Evolutionary conservation across 1,284 basidiomycete species (phyloP).

Genomic region (Phellopilus nigrolimitatus): DNA sequence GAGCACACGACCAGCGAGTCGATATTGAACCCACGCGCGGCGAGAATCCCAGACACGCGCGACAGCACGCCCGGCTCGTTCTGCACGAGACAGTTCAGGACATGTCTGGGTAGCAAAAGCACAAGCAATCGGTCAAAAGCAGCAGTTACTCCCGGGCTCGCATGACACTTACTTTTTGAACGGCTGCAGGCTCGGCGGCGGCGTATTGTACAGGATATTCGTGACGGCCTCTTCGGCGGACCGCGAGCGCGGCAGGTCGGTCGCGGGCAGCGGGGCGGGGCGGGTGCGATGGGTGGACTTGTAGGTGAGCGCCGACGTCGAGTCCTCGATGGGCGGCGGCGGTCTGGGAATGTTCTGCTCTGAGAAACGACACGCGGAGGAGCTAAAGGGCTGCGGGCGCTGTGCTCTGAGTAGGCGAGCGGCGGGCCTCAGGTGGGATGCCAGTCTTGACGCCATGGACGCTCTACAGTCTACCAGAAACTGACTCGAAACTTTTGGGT

Average conservation of each 20-base stretch:
- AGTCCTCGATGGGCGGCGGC: conserved; percentile 77
- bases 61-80: conserved; percentile 99
- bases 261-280: conserved; percentile 73
- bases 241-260: conserved; percentile 69
- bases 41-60: conserved; percentile 95
- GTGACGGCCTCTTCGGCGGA: conserved; percentile 92
- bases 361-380: neutral
- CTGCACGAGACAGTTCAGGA: conserved; percentile 97
- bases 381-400: conserved; percentile 1
- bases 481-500: too few species aligned
- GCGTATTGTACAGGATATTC: conserved; percentile 95
- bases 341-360: conserved; percentile 37
- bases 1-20: conserved; percentile 98
- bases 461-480: too few species aligned
- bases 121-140: conserved; percentile 7
- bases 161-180: conserved; percentile 92
- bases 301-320: conserved; percentile 93
- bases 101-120: conserved; percentile 55
- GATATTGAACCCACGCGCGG: conserved; percentile 97
- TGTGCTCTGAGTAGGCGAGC: neutral
- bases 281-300: conserved; percentile 68
- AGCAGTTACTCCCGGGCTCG: too few species aligned
- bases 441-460: conserved; percentile 5
- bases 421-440: conserved; percentile 2
- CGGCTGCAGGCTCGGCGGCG: conserved; percentile 87